Base-by-base conservation (phyloP, 1,284 basidiomycete species). In the Apiotrichum gamsii region DNA sequence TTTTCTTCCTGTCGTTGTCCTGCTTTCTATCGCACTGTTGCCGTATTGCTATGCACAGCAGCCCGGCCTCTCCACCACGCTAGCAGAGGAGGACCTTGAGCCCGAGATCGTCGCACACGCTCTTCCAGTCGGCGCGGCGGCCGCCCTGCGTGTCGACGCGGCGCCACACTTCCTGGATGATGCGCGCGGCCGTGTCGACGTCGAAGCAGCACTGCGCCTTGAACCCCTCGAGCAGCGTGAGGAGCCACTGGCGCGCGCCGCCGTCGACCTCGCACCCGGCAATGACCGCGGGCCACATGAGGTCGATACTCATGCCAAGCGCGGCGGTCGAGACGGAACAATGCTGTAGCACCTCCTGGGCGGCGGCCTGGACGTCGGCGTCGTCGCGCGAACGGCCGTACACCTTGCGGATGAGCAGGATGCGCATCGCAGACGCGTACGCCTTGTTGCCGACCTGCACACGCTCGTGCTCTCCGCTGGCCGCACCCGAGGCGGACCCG, bases 171-270 rank as follows among this genome's bases (percentile, higher is more conserved):
- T 77, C 72, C 25, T 67, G 61, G 33, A 77, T 74, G 54, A 78
- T 75, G 49, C 72, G 58, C 36, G 73, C 69, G 30, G 74, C 72
- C n/a, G 77, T 77, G 52, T 78, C 75, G 49, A 78, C 74, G 58
- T 80, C 77, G 62, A 76, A 77, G 63, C 73, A 76, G 56, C 72
- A 73, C 54, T 73, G 71, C 46, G 66, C 43, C 74, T 75, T 74
- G 69, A 76, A 76, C 2, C 67, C 67, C 56, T 76, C 72, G 19
- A 77, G 73, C 42, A 74, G 63, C 25, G 73, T 72, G 34, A 72
- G 54, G 3, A 76, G 70, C 71, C 71, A 72, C 53, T 69, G 52
- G 48, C 74, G 67, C 29, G 69, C 61, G 11, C 61, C 51, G 35
- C 72, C 68, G 21, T 66, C 68, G 28, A 72, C 61, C 51, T 75